These are phyloP conservation scores for Aspergillus ustus DNA, from an alignment of 2,329 filamentous ascomycete genomes.

Conservation along the genomic window DNA sequence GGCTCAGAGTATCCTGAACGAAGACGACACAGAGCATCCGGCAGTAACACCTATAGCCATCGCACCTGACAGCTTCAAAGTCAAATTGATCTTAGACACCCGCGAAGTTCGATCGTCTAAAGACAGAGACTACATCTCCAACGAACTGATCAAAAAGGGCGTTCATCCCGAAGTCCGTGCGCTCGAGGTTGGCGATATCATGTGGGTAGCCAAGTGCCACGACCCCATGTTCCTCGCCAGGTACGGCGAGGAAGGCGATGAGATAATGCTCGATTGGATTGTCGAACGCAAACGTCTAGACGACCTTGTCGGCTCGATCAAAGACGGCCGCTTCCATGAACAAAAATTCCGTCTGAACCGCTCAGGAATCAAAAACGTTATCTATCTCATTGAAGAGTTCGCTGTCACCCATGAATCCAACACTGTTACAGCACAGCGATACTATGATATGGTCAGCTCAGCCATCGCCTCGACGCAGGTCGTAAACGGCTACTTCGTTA, in stretches of 20 bases:
- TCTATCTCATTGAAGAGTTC: slow-evolving; percentile 79
- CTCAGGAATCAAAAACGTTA: slow-evolving; percentile 74
- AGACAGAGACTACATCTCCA: slow-evolving; percentile 77
- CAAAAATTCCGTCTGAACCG: slow-evolving; percentile 79
- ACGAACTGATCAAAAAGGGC: slow-evolving; percentile 70
- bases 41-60: slow-evolving; percentile 64
- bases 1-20: slow-evolving; percentile 5
- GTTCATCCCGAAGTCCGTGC: slow-evolving; percentile 69
- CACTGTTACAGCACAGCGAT: slow-evolving; percentile 49
- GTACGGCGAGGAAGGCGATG: slow-evolving; percentile 62
- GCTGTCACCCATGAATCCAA: slow-evolving; percentile 60
- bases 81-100: slow-evolving; percentile 74
- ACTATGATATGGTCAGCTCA: slow-evolving; percentile 70
- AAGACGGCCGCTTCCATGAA: slow-evolving; percentile 80
- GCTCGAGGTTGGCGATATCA: slow-evolving; percentile 73
- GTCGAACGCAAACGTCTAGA: slow-evolving; percentile 81
- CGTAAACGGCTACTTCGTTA: slow-evolving; percentile 78
- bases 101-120: slow-evolving; percentile 75
- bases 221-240: slow-evolving; percentile 61
- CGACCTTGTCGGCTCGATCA: slow-evolving; percentile 79
- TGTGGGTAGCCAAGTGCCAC: slow-evolving; percentile 78
- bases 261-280: slow-evolving; percentile 79
- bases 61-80: slow-evolving; percentile 68
- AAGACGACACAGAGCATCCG: slow-evolving; percentile 23
- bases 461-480: slow-evolving; percentile 79